A percentile compares a stretch with the other conserved stretches of the same genome.
phyloP scores from a whole-genome alignment of 768 basidiomycete species.

The Leccinum longicurvipes region DNA sequence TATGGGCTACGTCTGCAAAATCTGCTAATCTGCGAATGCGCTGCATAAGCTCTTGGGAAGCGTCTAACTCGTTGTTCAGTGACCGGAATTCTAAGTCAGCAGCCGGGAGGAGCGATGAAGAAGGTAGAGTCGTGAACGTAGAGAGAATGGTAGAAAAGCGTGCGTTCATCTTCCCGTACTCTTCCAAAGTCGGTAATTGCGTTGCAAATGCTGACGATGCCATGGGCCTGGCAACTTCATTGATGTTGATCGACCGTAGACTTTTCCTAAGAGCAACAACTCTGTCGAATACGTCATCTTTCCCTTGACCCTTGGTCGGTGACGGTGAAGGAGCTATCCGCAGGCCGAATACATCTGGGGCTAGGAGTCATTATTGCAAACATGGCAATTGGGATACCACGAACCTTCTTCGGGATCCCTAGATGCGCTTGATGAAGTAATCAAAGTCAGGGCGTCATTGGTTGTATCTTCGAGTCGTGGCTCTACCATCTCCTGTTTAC shows the following conservation, averaged over 20 bases:
- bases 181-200: constrained; percentile 49
- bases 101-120: constrained; percentile 36
- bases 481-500: constrained; percentile 1
- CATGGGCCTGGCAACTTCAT: constrained; percentile 46
- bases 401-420: constrained; percentile 23
- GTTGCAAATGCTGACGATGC: constrained; percentile 32
- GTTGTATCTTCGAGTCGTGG: background rate
- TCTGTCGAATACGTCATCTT: constrained; percentile 44
- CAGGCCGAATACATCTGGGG: constrained; percentile 57
- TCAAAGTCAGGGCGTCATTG: background rate
- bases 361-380: constrained; percentile 3
- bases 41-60: constrained; percentile 45
- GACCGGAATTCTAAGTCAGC: constrained; percentile 61
- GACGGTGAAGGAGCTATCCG: constrained; percentile 35
- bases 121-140: constrained; percentile 48
- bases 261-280: constrained; percentile 57
- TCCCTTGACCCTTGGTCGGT: constrained; percentile 36
- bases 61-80: constrained; percentile 56
- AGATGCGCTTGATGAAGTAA: background rate
- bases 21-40: constrained; percentile 53
- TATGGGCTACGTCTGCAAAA: constrained; percentile 46
- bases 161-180: constrained; percentile 44
- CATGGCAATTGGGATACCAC: constrained; percentile 1
- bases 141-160: constrained; percentile 44
- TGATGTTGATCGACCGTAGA: constrained; percentile 59